These are phyloP conservation scores for Mycena rebaudengoi DNA, from an alignment of 768 basidiomycete genomes.

Conservation along the genomic window DNA sequence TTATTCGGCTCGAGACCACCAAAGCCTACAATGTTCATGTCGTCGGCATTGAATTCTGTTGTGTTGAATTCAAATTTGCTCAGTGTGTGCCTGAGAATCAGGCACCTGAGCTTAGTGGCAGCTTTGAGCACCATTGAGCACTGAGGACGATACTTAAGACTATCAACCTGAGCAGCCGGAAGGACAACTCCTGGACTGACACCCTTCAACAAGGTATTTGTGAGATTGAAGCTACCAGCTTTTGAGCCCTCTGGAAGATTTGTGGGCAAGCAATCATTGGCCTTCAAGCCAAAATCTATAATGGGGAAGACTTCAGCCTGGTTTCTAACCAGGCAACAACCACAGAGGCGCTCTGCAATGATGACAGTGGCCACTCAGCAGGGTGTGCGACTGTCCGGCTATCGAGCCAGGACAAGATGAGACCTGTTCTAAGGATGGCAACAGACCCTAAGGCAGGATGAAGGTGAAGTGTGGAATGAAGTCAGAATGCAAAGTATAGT, in stretches of 20 bases:
- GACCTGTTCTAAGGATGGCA: too few relatives aligned
- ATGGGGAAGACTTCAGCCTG: not conserved
- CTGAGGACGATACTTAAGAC: not conserved
- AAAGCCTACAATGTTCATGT: constrained; percentile 1
- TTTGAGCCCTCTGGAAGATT: not conserved
- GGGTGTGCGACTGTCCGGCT: too few relatives aligned
- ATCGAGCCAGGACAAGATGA: too few relatives aligned
- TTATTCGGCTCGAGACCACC: not conserved
- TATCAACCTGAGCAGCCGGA: not conserved
- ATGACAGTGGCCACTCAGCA: not conserved
- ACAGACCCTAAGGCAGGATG: too few relatives aligned
- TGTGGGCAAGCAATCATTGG: not conserved
- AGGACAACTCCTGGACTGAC: not conserved
- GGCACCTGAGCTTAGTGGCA: not conserved
- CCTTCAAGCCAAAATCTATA: not conserved
- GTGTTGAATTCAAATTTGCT: not conserved
- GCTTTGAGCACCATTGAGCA: not conserved
- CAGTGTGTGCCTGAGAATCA: not conserved
- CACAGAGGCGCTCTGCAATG: not conserved
- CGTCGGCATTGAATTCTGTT: not conserved
- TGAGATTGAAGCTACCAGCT: not conserved
- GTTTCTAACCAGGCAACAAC: not conserved
- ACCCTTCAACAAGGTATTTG: not conserved
- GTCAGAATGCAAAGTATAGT: too few relatives aligned
- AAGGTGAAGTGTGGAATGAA: too few relatives aligned